Percentiles rank a stretch among this genome's conserved stretches.
Conservation (phyloP, 108 stramenopile genomes). For the Skeletonema menzelii region DNA sequence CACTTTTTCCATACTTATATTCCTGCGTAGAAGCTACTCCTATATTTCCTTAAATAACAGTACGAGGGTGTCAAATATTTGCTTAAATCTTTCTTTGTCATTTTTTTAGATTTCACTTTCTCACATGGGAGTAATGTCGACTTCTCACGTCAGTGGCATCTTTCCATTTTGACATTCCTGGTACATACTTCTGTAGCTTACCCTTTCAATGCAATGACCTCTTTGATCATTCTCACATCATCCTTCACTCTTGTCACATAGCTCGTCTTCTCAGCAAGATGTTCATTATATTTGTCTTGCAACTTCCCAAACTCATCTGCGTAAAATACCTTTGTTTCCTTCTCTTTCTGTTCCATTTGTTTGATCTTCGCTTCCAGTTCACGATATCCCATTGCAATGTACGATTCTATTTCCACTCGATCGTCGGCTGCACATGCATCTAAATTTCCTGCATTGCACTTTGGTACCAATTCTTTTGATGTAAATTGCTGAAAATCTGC, state of each 20-base stretch:
- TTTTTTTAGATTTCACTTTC: too few species aligned
- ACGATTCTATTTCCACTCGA: conserved; percentile 29
- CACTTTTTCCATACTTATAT: too few species aligned
- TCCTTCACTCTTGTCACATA: conserved; percentile 17
- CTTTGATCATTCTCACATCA: conserved; percentile 23
- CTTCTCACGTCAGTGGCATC: too few species aligned
- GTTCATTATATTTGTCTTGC: conserved; percentile 27
- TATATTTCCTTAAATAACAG: too few species aligned
- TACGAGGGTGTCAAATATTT: too few species aligned
- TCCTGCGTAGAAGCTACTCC: too few species aligned
- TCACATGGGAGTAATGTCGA: background rate
- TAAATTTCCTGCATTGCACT: conserved; percentile 52
- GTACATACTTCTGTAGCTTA: too few species aligned
- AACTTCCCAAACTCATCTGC: conserved; percentile 14
- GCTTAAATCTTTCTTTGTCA: too few species aligned
- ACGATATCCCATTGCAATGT: conserved; percentile 36
- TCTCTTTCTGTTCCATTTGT: conserved; percentile 17
- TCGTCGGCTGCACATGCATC: conserved; percentile 55
- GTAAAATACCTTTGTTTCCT: conserved; percentile 8
- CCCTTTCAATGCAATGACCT: conserved; percentile 7
- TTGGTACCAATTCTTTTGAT: conserved; percentile 38
- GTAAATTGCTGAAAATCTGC: conserved; percentile 52
- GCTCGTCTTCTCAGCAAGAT: conserved; percentile 11
- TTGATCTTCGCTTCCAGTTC: conserved; percentile 32
- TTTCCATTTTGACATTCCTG: too few species aligned